phyloP scores from a whole-genome alignment of 805 yeast species.

The Candida germanica region DNA sequence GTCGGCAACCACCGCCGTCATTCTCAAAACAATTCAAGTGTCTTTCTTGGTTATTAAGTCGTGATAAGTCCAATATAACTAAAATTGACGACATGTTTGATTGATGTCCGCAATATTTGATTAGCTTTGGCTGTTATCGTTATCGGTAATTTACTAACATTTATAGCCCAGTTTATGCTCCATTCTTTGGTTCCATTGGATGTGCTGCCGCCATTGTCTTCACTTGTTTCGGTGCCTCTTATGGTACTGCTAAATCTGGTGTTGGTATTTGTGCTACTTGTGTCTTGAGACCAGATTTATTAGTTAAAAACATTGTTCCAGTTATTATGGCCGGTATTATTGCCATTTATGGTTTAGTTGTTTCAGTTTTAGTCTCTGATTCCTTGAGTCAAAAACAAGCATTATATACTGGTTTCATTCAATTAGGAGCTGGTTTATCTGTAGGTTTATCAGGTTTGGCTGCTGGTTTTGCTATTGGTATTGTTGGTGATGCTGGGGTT shows the following conservation, averaged over 20 bases:
- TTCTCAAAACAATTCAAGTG: too few species aligned
- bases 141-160: slow-evolving; percentile 16
- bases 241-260: slow-evolving; percentile 99
- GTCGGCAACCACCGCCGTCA: too few species aligned
- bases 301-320: slow-evolving; percentile 92
- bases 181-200: slow-evolving; percentile 99
- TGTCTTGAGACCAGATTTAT: slow-evolving; percentile 93
- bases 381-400: slow-evolving; percentile 88
- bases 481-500: slow-evolving; percentile 99
- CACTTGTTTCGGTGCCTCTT: slow-evolving; percentile 98
- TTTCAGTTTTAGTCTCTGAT: slow-evolving; percentile 89
- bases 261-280: slow-evolving; percentile 99
- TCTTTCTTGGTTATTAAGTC: not conserved
- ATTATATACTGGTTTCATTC: slow-evolving; percentile 94
- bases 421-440: slow-evolving; percentile 95
- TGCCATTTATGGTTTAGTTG: slow-evolving; percentile 97
- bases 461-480: slow-evolving; percentile 99
- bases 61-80: too few species aligned
- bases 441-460: slow-evolving; percentile 97
- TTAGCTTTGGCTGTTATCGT: too few species aligned
- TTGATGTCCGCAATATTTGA: not conserved
- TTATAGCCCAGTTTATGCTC: slow-evolving; percentile 74
- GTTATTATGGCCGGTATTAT: slow-evolving; percentile 99
- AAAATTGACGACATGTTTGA: too few species aligned
- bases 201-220: slow-evolving; percentile 99